These are phyloP conservation scores for Pleurotus platypus DNA, from an alignment of 768 basidiomycete species.

Conservation along the genomic window DNA sequence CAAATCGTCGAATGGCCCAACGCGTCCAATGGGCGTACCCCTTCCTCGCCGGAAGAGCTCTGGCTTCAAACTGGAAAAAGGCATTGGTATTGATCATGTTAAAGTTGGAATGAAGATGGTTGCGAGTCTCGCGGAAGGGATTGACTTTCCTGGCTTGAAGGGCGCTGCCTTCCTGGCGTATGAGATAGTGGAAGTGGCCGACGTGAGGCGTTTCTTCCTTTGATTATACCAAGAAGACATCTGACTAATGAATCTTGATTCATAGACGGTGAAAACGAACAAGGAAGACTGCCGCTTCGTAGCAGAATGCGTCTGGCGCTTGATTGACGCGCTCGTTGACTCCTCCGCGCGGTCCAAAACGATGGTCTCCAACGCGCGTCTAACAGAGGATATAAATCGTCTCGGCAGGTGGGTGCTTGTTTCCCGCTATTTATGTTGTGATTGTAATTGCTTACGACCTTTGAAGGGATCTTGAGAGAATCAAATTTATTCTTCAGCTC, in stretches of 20 bases:
- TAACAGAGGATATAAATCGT: not conserved
- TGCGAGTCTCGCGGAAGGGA: conserved; percentile 4
- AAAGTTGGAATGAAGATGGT: conserved; percentile 4
- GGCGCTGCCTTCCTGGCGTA: conserved; percentile 4
- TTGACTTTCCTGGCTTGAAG: conserved; percentile 6
- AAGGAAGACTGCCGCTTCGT: conserved; percentile 5
- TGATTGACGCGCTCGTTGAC: conserved; percentile 6
- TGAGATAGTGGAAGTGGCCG: conserved; percentile 1
- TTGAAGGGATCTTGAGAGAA: not conserved
- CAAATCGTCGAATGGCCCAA: not conserved
- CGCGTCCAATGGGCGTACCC: not conserved
- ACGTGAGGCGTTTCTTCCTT: not conserved
- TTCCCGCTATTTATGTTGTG: not conserved
- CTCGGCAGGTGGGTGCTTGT: not conserved
- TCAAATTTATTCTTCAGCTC: conserved; percentile 5
- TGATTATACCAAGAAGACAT: too few relatives aligned
- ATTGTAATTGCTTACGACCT: not conserved
- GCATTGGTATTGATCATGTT: conserved; percentile 5
- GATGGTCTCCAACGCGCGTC: not conserved
- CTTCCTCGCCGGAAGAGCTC: not conserved
- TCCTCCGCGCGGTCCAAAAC: conserved; percentile 1
- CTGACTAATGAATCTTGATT: not conserved
- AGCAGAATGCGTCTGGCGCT: conserved; percentile 5
- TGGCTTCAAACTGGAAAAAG: conserved; percentile 4
- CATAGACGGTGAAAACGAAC: conserved; percentile 1